Conservation (phyloP, 2,329 filamentous ascomycete species). For the Penicillium sp. region DNA sequence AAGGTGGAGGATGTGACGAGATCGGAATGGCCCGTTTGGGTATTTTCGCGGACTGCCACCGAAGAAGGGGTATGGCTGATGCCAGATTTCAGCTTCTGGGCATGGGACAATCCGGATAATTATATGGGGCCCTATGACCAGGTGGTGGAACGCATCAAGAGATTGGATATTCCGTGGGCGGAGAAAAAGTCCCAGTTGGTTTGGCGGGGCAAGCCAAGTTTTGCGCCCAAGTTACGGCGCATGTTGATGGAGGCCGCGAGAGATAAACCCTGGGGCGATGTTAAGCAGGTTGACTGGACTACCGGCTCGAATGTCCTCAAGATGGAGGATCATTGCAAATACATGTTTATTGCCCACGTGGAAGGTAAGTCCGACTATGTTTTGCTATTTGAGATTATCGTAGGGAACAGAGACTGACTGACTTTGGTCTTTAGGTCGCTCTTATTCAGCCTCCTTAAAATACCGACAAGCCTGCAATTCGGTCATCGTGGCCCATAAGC, state of each 20-base stretch:
- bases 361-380: conserved; percentile 40
- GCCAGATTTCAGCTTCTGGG: conserved; percentile 53
- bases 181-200: conserved; percentile 45
- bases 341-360: conserved; percentile 52
- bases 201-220: conserved; percentile 49
- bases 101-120: conserved; percentile 42
- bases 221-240: conserved; percentile 41
- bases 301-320: conserved; percentile 43
- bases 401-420: not conserved
- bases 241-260: conserved; percentile 40
- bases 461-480: conserved; percentile 50
- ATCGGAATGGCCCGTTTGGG: conserved; percentile 41
- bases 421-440: conserved; percentile 28
- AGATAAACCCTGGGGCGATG: conserved; percentile 47
- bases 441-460: conserved; percentile 51
- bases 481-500: conserved; percentile 48
- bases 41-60: conserved; percentile 38
- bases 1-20: conserved; percentile 44
- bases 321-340: conserved; percentile 53
- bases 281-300: conserved; percentile 42
- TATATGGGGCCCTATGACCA: conserved; percentile 38
- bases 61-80: conserved; percentile 49
- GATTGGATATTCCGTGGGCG: conserved; percentile 30
- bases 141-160: conserved; percentile 33
- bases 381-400: not conserved